phyloP scores from a whole-genome alignment of 495 filamentous ascomycete genomes.

The Pyrenopolyporus hunteri region DNA sequence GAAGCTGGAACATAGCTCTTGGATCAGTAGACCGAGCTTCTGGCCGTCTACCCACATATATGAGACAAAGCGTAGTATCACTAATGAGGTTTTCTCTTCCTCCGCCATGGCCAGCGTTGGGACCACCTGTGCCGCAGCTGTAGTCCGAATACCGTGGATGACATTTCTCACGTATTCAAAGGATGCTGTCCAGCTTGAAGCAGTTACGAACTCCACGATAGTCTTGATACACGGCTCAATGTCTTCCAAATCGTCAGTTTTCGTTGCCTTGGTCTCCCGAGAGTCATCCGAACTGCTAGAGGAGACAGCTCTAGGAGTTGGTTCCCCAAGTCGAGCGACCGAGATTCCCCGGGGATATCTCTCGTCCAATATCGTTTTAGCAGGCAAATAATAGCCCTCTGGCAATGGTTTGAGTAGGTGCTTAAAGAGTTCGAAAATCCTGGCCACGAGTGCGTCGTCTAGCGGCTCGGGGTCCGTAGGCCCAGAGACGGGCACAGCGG shows the following conservation, averaged over 20 bases:
- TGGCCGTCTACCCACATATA: conserved; percentile 65
- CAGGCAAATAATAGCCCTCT: conserved; percentile 53
- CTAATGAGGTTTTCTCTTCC: conserved; percentile 56
- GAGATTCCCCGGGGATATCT: conserved; percentile 43
- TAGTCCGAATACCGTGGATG: conserved; percentile 55
- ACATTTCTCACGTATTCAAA: conserved; percentile 60
- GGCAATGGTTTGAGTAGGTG: conserved; percentile 54
- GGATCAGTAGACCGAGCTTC: conserved; percentile 63
- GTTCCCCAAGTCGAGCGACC: conserved; percentile 43
- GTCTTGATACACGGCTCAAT: conserved; percentile 56
- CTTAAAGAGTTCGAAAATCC: conserved; percentile 53
- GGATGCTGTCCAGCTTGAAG: conserved; percentile 62
- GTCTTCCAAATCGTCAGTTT: conserved; percentile 38
- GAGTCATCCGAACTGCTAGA: conserved; percentile 50
- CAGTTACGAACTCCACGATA: conserved; percentile 65
- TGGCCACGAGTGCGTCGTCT: conserved; percentile 46
- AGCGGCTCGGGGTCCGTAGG: conserved; percentile 42
- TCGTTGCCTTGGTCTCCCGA: conserved; percentile 40
- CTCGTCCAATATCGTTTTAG: conserved; percentile 54
- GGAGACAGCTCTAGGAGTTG: conserved; percentile 38
- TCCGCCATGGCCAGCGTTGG: conserved; percentile 54
- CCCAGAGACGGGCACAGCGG: conserved; percentile 13
- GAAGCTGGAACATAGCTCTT: conserved; percentile 68
- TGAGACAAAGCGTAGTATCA: conserved; percentile 59
- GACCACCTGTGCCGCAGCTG: conserved; percentile 43